A percentile compares a stretch with the other conserved stretches of the same genome.
These are phyloP conservation scores for Candida tallmaniae DNA, from an alignment of 805 yeast genomes.

Conservation along the genomic window DNA sequence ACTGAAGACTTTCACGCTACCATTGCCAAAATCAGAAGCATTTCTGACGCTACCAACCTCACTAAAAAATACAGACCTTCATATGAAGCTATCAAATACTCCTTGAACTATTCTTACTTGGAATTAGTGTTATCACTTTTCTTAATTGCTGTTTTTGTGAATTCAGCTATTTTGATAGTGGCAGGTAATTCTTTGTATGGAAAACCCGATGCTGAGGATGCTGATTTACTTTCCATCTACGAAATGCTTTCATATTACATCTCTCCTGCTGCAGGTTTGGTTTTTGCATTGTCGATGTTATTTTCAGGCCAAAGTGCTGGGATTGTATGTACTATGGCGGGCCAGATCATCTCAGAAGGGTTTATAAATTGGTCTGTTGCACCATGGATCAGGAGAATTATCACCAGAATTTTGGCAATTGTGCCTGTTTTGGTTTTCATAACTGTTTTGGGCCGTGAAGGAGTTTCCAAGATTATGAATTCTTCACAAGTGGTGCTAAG, in stretches of 20 bases:
- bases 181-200: conserved; percentile 39
- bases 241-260: conserved; percentile 40
- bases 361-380: conserved; percentile 41
- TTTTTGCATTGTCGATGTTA: conserved; percentile 43
- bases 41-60: conserved; percentile 10
- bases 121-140: conserved; percentile 80
- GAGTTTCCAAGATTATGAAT: conserved; percentile 42
- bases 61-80: conserved; percentile 59
- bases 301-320: conserved; percentile 47
- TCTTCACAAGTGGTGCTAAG: conserved; percentile 42
- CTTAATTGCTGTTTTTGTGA: conserved; percentile 88
- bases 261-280: conserved; percentile 41
- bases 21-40: conserved; percentile 14
- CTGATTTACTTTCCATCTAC: conserved; percentile 42
- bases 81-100: conserved; percentile 70
- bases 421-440: conserved; percentile 39
- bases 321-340: conserved; percentile 47
- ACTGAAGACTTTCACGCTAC: conserved; percentile 13
- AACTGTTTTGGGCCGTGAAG: conserved; percentile 36
- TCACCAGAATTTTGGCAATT: conserved; percentile 39
- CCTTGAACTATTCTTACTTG: conserved; percentile 75
- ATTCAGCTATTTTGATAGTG: conserved; percentile 64
- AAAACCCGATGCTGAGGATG: conserved; percentile 43
- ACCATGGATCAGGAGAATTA: conserved; percentile 41
- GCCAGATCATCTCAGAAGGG: conserved; percentile 43